phyloP scores from a whole-genome alignment of 2,329 filamentous ascomycete species.

The Fusarium pseudoanthophilum region DNA sequence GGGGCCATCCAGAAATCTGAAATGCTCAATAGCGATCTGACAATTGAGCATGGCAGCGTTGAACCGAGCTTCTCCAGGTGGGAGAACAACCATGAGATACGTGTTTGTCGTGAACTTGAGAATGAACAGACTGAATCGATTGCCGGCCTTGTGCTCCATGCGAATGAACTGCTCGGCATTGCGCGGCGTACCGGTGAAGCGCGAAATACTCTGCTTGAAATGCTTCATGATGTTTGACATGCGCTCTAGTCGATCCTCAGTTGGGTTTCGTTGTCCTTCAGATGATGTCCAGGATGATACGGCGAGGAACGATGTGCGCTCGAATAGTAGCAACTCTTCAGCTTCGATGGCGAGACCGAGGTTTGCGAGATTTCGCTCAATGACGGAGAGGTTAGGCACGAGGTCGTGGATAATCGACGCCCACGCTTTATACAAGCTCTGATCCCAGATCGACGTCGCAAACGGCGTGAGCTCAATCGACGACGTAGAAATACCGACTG shows the following conservation, averaged over 20 bases:
- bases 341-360: conserved; percentile 89
- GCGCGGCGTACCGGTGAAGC: conserved; percentile 82
- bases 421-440: conserved; percentile 98
- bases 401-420: conserved; percentile 97
- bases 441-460: conserved; percentile 98
- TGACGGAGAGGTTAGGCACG: conserved; percentile 90
- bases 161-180: conserved; percentile 83
- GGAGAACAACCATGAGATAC: conserved; percentile 91
- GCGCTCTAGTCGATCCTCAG: conserved; percentile 89
- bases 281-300: conserved; percentile 90
- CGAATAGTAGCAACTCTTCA: conserved; percentile 93
- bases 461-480: conserved; percentile 82
- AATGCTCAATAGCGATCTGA: conserved; percentile 84
- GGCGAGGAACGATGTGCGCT: conserved; percentile 94
- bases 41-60: conserved; percentile 93
- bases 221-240: conserved; percentile 98
- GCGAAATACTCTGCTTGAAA: conserved; percentile 87
- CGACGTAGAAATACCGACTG: conserved; percentile 47
- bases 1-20: conserved; percentile 72
- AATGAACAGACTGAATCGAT: conserved; percentile 91
- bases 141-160: conserved; percentile 81
- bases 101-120: conserved; percentile 97
- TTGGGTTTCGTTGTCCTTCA: conserved; percentile 82
- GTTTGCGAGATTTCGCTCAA: conserved; percentile 85
- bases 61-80: conserved; percentile 90